Evolutionary conservation across 257 asterid species (phyloP), one percentile per base, ranked within the genome.

Genomic region (Penstemon barbatus): DNA sequence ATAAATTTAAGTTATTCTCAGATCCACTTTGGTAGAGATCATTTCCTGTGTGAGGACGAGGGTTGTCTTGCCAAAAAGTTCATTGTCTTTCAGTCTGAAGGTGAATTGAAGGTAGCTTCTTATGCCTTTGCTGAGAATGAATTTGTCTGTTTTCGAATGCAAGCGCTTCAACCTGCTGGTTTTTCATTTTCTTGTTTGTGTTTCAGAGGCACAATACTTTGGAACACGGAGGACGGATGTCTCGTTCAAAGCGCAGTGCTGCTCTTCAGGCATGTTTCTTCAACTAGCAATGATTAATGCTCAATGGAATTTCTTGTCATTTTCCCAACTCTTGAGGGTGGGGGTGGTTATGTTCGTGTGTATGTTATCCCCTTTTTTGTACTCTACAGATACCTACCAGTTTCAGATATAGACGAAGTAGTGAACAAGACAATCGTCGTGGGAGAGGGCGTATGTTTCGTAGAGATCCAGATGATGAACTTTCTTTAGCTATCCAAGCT

Each of bases 221-320:
- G 71, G 97, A 87, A 85, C 99, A 94, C 63, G 99, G 87, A 63
- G 99, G 99, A 54, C 96, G 85, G 41, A 91, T 91, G 99, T 89
- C 99, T 54, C 97, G 97, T 79, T 83, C 96, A 65, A 79, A 84
- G 82, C 95, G 97, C 61, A 89, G 72, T 82, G 97, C 96, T 87
- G 99, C 99, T 57, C 95, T 94, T 75, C 97, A 91, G 97, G 99
- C 77, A 81, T 55, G 70, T 70, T 63, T 74, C 62, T 75, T 61
- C 33, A 48, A 63, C 19, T 72, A 39, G 78, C 8, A 5, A 40
- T 53, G 13, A 41, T 10, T 12, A 9, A 53, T 44, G 9, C 18
- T 19, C 49, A 38, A 42, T 50, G 2, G 5, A 42, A 42, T 36
- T 2, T 15, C 58, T 57, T 68, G 36, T 33, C 46, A 53, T 61